Conservation (phyloP, 2,329 filamentous ascomycete species). For the Fusarium cicatricum region DNA sequence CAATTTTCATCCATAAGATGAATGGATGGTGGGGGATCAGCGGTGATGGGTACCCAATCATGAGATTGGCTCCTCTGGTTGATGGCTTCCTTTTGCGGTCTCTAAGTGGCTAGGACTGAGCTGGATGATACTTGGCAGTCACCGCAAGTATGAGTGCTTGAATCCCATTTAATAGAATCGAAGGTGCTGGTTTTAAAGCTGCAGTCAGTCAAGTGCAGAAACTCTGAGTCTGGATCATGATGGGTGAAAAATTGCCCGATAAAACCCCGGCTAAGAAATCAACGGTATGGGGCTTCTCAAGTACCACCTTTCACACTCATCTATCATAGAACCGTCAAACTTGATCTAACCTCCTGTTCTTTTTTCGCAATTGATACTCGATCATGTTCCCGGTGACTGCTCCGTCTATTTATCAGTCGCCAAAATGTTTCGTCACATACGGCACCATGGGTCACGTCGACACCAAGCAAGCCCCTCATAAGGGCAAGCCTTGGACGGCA, state of each 20-base stretch:
- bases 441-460: conserved; percentile 75
- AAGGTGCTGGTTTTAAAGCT: conserved; percentile 10
- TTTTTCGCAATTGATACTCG: too few species aligned
- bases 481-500: conserved; percentile 78
- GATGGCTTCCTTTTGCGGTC: not conserved
- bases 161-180: not conserved
- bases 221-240: conserved; percentile 64
- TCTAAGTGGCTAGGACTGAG: not conserved
- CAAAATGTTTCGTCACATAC: conserved; percentile 80
- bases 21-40: conserved; percentile 18
- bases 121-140: not conserved
- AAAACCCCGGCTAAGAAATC: conserved; percentile 38
- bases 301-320: conserved; percentile 1
- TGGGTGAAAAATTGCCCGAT: conserved; percentile 38
- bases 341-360: too few species aligned
- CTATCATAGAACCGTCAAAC: conserved; percentile 6
- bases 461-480: conserved; percentile 72
- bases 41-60: not conserved
- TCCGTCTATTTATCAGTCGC: conserved; percentile 59
- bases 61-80: not conserved
- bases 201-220: conserved; percentile 49
- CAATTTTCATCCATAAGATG: not conserved
- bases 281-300: conserved; percentile 3
- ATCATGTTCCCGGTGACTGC: conserved; percentile 56
- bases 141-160: not conserved